Conservation (phyloP, 1,284 basidiomycete species). For the Pseudozyma tsukubaensis region DNA sequence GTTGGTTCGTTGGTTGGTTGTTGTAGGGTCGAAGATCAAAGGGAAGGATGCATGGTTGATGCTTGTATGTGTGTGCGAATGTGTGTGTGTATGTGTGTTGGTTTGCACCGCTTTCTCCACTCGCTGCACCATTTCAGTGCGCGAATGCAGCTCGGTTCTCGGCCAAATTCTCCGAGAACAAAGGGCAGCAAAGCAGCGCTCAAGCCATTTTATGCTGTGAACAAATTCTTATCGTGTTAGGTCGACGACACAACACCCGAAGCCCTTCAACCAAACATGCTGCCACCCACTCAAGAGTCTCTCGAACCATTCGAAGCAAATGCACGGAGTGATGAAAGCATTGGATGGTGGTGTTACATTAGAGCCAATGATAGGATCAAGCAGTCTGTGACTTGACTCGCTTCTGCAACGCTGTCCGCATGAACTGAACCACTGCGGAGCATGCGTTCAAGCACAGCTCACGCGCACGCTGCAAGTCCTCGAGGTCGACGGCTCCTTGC, state of each 20-base stretch:
- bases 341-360: not conserved
- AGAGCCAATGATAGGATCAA: not conserved
- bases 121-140: not conserved
- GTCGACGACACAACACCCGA: not conserved
- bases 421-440: conserved; percentile 26
- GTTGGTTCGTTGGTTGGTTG: not conserved
- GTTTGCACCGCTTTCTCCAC: conserved; percentile 5
- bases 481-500: conserved; percentile 33
- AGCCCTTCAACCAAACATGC: too few relatives aligned
- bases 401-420: conserved; percentile 24
- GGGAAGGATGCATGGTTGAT: not conserved
- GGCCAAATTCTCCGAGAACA: too few relatives aligned
- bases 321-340: too few relatives aligned
- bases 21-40: not conserved
- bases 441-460: conserved; percentile 26
- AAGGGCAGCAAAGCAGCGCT: not conserved
- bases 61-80: not conserved
- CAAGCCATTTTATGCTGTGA: not conserved
- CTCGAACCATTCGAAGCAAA: too few relatives aligned
- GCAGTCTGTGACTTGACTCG: conserved; percentile 16
- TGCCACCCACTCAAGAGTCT: too few relatives aligned
- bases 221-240: not conserved
- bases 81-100: not conserved
- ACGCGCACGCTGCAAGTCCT: conserved; percentile 30
- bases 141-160: too few relatives aligned